A percentile compares a stretch with the other conserved stretches of the same genome.
phyloP scores from a whole-genome alignment of 306 rosid species.

The Fagus sylvatica region DNA sequence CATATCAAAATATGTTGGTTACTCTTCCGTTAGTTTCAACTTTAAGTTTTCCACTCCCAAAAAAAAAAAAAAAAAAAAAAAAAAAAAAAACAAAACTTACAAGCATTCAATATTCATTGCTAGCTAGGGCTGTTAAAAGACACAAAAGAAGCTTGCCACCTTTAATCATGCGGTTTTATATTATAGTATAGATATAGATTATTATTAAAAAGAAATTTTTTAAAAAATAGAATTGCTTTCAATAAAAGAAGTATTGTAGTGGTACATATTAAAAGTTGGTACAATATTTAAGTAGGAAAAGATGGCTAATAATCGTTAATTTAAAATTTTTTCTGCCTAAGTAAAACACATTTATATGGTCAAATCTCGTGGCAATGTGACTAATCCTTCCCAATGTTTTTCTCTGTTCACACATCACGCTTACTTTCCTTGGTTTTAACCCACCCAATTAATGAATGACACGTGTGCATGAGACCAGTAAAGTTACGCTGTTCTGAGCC shows the following conservation, averaged over 20 bases:
- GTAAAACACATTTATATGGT: conserved; percentile 40
- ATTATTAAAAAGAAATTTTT: conserved; percentile 8
- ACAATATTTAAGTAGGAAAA: conserved; percentile 53
- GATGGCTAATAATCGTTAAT: too few relatives aligned
- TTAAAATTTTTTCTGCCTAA: conserved; percentile 60
- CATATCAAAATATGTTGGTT: background rate
- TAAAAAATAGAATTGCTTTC: conserved; percentile 32
- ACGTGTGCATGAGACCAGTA: conserved; percentile 15
- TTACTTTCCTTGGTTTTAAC: background rate
- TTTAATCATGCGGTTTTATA: background rate
- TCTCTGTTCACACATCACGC: conserved; percentile 5
- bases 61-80: background rate
- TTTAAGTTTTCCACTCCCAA: too few relatives aligned
- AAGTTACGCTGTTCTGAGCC: conserved; percentile 12
- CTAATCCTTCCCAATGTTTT: conserved; percentile 10
- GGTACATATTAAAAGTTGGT: too few relatives aligned
- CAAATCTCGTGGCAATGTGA: conserved; percentile 51
- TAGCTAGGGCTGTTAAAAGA: conserved; percentile 25
- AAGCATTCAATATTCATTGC: background rate
- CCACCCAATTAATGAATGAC: conserved; percentile 16
- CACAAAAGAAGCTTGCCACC: conserved; percentile 38
- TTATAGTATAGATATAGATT: too few relatives aligned
- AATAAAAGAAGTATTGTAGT: too few relatives aligned
- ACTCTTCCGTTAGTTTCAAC: conserved; percentile 15
- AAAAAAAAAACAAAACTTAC: background rate